These are phyloP conservation scores for Rhynchospora pubera DNA, from an alignment of 176 grass and related monocot species.

Conservation along the genomic window DNA sequence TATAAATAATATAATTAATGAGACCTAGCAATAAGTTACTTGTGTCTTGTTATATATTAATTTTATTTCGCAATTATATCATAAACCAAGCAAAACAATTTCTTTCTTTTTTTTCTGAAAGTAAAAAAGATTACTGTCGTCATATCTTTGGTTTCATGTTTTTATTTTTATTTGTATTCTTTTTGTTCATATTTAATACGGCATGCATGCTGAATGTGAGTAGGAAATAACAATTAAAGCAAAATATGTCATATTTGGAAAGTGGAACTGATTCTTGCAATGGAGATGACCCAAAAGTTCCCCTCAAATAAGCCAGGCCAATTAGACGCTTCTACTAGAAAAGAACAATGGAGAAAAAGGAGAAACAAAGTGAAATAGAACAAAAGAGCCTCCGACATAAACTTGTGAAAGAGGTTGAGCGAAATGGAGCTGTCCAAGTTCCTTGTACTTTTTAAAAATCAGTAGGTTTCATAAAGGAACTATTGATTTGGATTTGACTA, in stretches of 20 bases:
- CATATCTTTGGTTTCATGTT: neutral
- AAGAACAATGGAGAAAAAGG: neutral
- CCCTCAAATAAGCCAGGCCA: neutral
- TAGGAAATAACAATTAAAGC: neutral
- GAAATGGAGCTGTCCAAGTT: neutral
- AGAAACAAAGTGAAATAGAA: neutral
- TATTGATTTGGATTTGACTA: neutral
- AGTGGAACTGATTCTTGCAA: neutral
- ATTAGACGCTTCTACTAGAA: neutral
- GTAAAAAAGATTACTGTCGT: neutral
- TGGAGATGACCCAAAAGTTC: neutral
- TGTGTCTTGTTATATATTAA: too few relatives aligned
- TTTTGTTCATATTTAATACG: neutral
- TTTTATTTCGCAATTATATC: too few relatives aligned
- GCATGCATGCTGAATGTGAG: neutral
- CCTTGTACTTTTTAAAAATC: neutral
- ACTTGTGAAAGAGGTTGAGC: neutral
- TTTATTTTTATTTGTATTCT: neutral
- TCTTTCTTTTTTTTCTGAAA: too few relatives aligned
- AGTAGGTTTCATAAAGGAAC: conserved; percentile 1
- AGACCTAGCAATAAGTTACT: too few relatives aligned
- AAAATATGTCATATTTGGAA: neutral
- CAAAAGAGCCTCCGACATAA: neutral
- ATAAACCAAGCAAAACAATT: too few relatives aligned
- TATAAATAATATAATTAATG: too few relatives aligned